phyloP scores from a whole-genome alignment of 495 filamentous ascomycete genomes.

The Tuber microsphaerosporum region DNA sequence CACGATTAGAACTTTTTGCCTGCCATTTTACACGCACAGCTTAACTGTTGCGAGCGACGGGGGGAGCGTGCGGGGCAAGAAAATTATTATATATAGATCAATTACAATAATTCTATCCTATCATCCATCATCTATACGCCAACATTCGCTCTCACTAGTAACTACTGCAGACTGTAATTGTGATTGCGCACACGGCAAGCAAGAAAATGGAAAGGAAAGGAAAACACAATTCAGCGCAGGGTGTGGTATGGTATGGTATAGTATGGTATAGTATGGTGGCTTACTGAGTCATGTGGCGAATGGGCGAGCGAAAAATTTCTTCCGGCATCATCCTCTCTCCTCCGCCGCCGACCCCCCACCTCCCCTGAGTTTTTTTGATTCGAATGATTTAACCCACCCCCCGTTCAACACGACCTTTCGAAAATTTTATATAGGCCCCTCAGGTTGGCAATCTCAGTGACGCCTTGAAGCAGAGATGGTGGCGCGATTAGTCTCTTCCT shows the following conservation, averaged over 20 bases:
- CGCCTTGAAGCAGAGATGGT: conserved; percentile 63
- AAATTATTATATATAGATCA: neutral
- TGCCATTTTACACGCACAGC: neutral
- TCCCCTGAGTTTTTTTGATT: neutral
- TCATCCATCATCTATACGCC: neutral
- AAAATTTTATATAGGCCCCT: conserved; percentile 97
- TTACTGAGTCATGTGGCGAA: conserved; percentile 5
- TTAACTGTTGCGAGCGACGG: neutral
- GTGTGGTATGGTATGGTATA: no score
- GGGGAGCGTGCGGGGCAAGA: neutral
- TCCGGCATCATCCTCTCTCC: conserved; percentile 7
- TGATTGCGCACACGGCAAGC: neutral
- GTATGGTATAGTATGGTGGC: conserved; percentile 5
- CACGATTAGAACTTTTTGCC: conserved; percentile 3
- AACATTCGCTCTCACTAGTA: neutral
- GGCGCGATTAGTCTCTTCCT: conserved; percentile 79
- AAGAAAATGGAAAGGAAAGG: neutral
- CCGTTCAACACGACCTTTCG: conserved; percentile 57
- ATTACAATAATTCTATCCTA: conserved; percentile 1
- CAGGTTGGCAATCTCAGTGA: conserved; percentile 85
- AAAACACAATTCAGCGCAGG: neutral
- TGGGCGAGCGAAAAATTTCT: conserved; percentile 2
- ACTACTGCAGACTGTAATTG: neutral
- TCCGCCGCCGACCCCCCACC: neutral
- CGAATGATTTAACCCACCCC: neutral